These are phyloP conservation scores for Stemphylium beticola DNA, from an alignment of 2,329 filamentous ascomycete species.

Conservation along the genomic window DNA sequence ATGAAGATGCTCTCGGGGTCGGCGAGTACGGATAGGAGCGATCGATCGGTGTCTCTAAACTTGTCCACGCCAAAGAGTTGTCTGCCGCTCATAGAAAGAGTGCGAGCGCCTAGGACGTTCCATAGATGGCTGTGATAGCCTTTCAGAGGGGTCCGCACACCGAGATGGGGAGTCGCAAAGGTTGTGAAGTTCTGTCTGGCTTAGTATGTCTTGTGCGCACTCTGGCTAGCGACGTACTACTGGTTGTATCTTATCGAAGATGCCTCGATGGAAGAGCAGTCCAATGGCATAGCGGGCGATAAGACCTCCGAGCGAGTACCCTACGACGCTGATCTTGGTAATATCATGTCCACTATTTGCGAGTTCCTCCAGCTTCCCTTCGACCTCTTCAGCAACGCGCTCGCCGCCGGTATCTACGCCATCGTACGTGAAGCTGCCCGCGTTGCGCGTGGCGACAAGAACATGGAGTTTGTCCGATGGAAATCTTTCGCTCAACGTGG, in stretches of 20 bases:
- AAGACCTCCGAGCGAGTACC: constrained; percentile 88
- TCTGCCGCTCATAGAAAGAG: constrained; percentile 79
- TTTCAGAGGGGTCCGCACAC: constrained; percentile 53
- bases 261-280: constrained; percentile 78
- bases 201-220: constrained; percentile 15
- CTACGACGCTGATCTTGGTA: constrained; percentile 82
- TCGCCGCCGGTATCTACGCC: constrained; percentile 73
- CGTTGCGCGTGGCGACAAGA: constrained; percentile 74
- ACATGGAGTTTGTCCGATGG: constrained; percentile 70
- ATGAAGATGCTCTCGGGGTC: constrained; percentile 88
- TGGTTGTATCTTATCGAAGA: constrained; percentile 80
- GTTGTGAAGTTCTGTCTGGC: constrained; percentile 81
- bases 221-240: constrained; percentile 64
- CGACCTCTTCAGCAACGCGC: constrained; percentile 68
- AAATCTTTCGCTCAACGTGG: constrained; percentile 66
- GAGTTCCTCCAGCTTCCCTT: constrained; percentile 61
- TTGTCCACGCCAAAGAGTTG: constrained; percentile 88
- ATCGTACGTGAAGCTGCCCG: constrained; percentile 72
- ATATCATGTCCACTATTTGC: constrained; percentile 71
- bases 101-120: constrained; percentile 84
- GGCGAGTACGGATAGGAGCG: constrained; percentile 79
- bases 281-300: constrained; percentile 87
- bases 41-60: constrained; percentile 82
- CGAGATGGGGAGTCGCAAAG: constrained; percentile 80
- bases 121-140: constrained; percentile 54